Conservation (phyloP, 2,329 filamentous ascomycete species). For the Epichloe typhina region DNA sequence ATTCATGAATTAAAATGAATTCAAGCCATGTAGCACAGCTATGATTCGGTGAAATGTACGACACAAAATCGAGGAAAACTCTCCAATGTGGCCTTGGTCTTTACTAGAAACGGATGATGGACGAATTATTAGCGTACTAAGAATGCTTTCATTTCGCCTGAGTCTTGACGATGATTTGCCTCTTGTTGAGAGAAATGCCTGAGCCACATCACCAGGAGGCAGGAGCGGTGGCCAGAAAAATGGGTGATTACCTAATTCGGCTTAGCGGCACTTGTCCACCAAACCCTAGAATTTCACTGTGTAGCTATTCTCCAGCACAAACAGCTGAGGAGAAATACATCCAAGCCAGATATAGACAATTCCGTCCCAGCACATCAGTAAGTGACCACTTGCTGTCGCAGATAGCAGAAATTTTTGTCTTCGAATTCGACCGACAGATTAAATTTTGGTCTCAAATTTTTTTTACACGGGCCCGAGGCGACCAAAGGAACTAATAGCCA, state of each 20-base stretch:
- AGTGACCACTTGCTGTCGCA: slow-evolving; percentile 15
- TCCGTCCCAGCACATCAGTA: slow-evolving; percentile 24
- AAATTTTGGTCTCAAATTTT: slow-evolving; percentile 1
- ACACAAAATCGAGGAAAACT: not conserved
- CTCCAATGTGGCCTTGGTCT: not conserved
- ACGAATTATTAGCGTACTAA: not conserved
- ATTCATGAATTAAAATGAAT: slow-evolving; percentile 34
- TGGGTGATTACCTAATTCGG: slow-evolving; percentile 27
- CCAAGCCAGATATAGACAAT: slow-evolving; percentile 19
- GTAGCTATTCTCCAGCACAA: slow-evolving; percentile 25
- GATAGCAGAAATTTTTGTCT: not conserved
- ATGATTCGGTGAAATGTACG: slow-evolving; percentile 7
- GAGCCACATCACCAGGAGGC: not conserved
- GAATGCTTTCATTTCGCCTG: not conserved
- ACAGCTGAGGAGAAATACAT: slow-evolving; percentile 19
- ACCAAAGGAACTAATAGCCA: slow-evolving; percentile 3
- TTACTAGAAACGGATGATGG: too few species aligned
- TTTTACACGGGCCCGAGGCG: not conserved
- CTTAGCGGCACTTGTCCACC: slow-evolving; percentile 24
- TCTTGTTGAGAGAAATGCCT: not conserved
- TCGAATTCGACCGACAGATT: not conserved
- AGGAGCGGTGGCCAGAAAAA: slow-evolving; percentile 1
- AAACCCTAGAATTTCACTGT: slow-evolving; percentile 34
- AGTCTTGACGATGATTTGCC: too few species aligned
- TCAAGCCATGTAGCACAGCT: slow-evolving; percentile 20